These are phyloP conservation scores for Ustilago trichophora DNA, from an alignment of 1,284 basidiomycete species.

Conservation along the genomic window DNA sequence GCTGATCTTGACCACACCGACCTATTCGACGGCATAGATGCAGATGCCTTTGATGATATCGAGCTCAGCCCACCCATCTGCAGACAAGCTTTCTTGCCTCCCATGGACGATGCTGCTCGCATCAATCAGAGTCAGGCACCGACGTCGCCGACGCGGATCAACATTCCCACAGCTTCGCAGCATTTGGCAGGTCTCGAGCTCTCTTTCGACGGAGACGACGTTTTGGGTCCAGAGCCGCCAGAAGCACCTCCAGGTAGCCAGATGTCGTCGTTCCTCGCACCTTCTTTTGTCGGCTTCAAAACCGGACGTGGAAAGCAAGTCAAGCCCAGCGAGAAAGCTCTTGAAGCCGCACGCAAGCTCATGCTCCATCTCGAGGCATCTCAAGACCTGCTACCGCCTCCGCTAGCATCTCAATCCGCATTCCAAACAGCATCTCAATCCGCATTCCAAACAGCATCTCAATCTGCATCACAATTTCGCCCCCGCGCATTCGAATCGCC, in stretches of 20 bases:
- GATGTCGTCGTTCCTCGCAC: constrained; percentile 29
- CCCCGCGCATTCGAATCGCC: not conserved
- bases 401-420: constrained; percentile 14
- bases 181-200: not conserved
- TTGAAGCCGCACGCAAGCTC: constrained; percentile 25
- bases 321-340: constrained; percentile 31
- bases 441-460: no score
- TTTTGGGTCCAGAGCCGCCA: not conserved
- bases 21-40: constrained; percentile 42
- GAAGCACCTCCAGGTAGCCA: constrained; percentile 18
- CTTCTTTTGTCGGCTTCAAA: constrained; percentile 35
- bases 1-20: constrained; percentile 22
- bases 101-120: not conserved
- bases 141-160: constrained; percentile 4
- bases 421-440: constrained; percentile 23
- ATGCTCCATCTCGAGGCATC: constrained; percentile 26
- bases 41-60: constrained; percentile 38
- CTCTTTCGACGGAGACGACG: not conserved
- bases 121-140: not conserved
- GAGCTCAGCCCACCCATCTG: constrained; percentile 33
- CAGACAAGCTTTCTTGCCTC: constrained; percentile 8
- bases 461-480: constrained; percentile 3
- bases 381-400: constrained; percentile 11
- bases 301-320: constrained; percentile 21
- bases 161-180: not conserved